Percentiles rank a stretch among this genome's conserved stretches.
Conservation (phyloP, 108 stramenopile genomes). For the Mediolabrus comicus region DNA sequence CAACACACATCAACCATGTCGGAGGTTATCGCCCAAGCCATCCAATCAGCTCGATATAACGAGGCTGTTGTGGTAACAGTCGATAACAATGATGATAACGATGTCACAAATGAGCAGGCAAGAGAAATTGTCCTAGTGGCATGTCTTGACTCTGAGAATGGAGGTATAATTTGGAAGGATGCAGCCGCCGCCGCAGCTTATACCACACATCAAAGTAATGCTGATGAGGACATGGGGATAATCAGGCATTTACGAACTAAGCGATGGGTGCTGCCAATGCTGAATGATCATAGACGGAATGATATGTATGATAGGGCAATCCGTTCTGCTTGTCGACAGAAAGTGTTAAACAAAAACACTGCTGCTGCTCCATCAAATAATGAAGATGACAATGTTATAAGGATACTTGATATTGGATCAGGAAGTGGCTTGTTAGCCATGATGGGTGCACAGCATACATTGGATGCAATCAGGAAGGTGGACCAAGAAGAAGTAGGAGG, state of each 20-base stretch:
- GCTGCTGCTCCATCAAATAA: not conserved
- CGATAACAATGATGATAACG: not conserved
- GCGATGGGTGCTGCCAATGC: conserved; percentile 84
- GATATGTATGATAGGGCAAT: conserved; percentile 63
- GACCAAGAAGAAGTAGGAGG: not conserved
- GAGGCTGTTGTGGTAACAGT: conserved; percentile 59
- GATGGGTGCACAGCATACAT: conserved; percentile 54
- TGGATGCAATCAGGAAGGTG: not conserved
- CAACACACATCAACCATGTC: not conserved
- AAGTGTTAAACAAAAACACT: conserved; percentile 3
- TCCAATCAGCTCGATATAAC: conserved; percentile 61
- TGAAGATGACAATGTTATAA: conserved; percentile 22
- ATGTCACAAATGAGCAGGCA: not conserved
- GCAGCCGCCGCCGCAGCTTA: conserved; percentile 6
- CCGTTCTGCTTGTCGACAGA: conserved; percentile 39
- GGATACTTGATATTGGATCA: conserved; percentile 75
- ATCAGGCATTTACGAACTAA: conserved; percentile 71
- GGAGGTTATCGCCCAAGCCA: conserved; percentile 29
- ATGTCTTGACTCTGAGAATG: conserved; percentile 60
- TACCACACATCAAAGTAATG: not conserved
- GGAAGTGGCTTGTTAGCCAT: conserved; percentile 81
- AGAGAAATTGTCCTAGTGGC: conserved; percentile 60
- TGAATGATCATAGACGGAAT: conserved; percentile 76
- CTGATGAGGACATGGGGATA: conserved; percentile 28
- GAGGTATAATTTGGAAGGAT: conserved; percentile 73